phyloP scores from a whole-genome alignment of 208 protist genomes.

The Histomonas meleagridis region DNA sequence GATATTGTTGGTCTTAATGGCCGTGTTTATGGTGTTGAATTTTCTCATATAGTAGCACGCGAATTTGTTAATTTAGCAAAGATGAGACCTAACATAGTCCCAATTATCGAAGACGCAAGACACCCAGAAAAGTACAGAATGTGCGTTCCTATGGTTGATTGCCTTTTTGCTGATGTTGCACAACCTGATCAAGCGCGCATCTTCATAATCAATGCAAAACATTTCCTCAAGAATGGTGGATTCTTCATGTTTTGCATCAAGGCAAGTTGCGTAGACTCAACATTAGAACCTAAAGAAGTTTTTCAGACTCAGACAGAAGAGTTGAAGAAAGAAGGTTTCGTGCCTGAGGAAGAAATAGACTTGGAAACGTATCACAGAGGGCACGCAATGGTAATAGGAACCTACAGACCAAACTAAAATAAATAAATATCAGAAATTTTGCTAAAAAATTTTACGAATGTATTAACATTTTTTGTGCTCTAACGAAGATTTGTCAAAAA shows the following conservation, averaged over 20 bases:
- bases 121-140: slow-evolving; percentile 97
- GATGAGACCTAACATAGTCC: slow-evolving; percentile 96
- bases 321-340: slow-evolving; percentile 85
- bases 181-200: slow-evolving; percentile 99
- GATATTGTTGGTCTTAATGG: slow-evolving; percentile 96
- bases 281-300: slow-evolving; percentile 79
- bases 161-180: slow-evolving; percentile 98
- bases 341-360: slow-evolving; percentile 86
- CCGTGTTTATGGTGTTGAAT: slow-evolving; percentile 98
- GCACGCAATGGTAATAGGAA: slow-evolving; percentile 81
- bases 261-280: slow-evolving; percentile 99
- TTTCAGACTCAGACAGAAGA: slow-evolving; percentile 90
- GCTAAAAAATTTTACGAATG: no score
- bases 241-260: slow-evolving; percentile 99
- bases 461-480: no score
- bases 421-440: no score
- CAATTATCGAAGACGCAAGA: slow-evolving; percentile 99
- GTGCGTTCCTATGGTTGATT: slow-evolving; percentile 96
- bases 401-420: slow-evolving; percentile 34
- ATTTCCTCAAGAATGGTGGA: slow-evolving; percentile 96
- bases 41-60: slow-evolving; percentile 91
- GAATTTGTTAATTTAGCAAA: slow-evolving; percentile 98
- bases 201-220: slow-evolving; percentile 90
- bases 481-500: no score
- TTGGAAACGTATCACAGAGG: slow-evolving; percentile 97